These are phyloP conservation scores for Ceraceosorus guamensis DNA, from an alignment of 1,284 basidiomycete genomes.

Conservation along the genomic window DNA sequence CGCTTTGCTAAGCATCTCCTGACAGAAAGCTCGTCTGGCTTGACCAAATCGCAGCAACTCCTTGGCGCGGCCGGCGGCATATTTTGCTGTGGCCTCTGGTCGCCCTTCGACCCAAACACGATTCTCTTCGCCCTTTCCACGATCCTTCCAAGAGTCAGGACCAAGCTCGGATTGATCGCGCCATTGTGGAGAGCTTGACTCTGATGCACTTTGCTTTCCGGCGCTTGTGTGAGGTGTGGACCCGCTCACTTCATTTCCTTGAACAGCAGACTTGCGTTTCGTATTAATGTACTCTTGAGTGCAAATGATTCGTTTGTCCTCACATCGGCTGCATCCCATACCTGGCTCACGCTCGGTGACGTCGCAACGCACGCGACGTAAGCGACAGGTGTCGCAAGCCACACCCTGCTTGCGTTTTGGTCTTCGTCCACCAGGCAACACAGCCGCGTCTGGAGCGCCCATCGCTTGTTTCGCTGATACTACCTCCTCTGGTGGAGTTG, in stretches of 20 bases:
- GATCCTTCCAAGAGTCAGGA: slow-evolving; percentile 1
- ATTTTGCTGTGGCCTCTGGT: background rate
- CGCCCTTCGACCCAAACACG: slow-evolving; percentile 1
- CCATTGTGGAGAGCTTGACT: too few species aligned
- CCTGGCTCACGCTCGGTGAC: slow-evolving; percentile 40
- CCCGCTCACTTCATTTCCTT: too few species aligned
- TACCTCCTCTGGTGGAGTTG: too few species aligned
- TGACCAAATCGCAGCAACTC: slow-evolving; percentile 28
- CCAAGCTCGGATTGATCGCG: background rate
- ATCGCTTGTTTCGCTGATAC: too few species aligned
- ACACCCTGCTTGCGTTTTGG: slow-evolving; percentile 46
- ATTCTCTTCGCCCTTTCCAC: slow-evolving; percentile 1
- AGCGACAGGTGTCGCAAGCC: slow-evolving; percentile 44
- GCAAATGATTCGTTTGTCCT: slow-evolving; percentile 44
- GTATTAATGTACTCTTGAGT: slow-evolving; percentile 44
- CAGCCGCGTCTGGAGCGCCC: too few species aligned
- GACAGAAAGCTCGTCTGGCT: slow-evolving; percentile 37
- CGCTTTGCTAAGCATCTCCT: slow-evolving; percentile 30
- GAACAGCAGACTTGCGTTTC: slow-evolving; percentile 13
- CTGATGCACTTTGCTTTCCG: too few species aligned
- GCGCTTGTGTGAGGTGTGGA: too few species aligned
- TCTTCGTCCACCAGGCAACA: slow-evolving; percentile 3
- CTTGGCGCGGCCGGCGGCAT: slow-evolving; percentile 8
- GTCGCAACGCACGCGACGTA: slow-evolving; percentile 42
- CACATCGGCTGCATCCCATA: slow-evolving; percentile 40